Evolutionary conservation across 345 rosid species (phyloP), one percentile per base, ranked within the genome.

Genomic region (Brassica juncea): DNA sequence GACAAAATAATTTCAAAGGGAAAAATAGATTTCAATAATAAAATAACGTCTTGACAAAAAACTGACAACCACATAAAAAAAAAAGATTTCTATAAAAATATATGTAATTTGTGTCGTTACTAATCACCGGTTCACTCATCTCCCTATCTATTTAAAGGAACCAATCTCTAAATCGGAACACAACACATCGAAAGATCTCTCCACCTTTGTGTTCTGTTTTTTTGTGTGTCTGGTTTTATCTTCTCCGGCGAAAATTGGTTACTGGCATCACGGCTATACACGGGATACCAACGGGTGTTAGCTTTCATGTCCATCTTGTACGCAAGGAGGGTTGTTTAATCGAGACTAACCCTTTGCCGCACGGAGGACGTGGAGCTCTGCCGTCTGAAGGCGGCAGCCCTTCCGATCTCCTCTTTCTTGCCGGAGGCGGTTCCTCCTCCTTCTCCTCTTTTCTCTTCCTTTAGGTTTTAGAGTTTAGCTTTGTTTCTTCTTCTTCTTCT

Each of bases 351-450:
- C 98, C 97, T 86, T 93, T 88, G 87, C 97, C 97, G 93, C 98
- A 95, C 99, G 99, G 99, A 61, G 99, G 99, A 81, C 98, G 99
- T 84, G 99, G 99, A 75, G 97, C 99, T 80, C 86, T 93, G 90
- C 99, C 99, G 74, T 95, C 99, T 69, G 99, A 95, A 90, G 99
- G 99, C 89, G 99, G 99, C 68, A 90, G 97, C 84, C 99, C 99
- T 83, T 95, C 99, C 28, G 99, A 95, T 86, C 98, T 95, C 83
- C 97, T 93, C 85, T 95, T 95, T 84, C 94, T 95, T 4, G 99
- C 99, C 63, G 99, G 99, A 74, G 99, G 99, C 54, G 99, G 99
- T 79, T 64, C 68, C 76, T 3, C 52, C 12, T 11, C 14, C 32
- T 27, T 21, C 27, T 3, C 54, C 76, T 14, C 72, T 8, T 39